phyloP scores from a whole-genome alignment of 805 yeast genomes.

The Pichia manshurica region DNA sequence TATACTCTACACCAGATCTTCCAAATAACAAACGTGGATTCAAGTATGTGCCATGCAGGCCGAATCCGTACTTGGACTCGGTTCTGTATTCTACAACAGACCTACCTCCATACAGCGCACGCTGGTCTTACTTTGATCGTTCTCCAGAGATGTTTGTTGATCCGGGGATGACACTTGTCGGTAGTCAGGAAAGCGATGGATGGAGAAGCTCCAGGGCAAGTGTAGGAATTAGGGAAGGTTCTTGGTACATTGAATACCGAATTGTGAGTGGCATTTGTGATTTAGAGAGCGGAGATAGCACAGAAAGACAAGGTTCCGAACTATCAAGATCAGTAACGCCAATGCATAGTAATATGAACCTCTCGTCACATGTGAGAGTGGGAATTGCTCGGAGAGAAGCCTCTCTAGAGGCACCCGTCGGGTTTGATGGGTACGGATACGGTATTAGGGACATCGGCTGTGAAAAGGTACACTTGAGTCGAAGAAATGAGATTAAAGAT shows the following conservation, averaged over 20 bases:
- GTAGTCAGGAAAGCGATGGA: slow-evolving; percentile 50
- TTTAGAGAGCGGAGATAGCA: not conserved
- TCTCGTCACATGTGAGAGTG: slow-evolving; percentile 51
- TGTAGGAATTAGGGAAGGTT: slow-evolving; percentile 71
- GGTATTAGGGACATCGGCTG: slow-evolving; percentile 79
- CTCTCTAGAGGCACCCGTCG: slow-evolving; percentile 89
- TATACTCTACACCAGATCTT: slow-evolving; percentile 59
- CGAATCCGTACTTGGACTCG: slow-evolving; percentile 53
- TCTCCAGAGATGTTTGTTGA: slow-evolving; percentile 49
- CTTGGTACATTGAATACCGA: slow-evolving; percentile 72
- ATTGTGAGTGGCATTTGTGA: slow-evolving; percentile 34
- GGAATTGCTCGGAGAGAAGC: slow-evolving; percentile 87
- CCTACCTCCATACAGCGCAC: slow-evolving; percentile 53
- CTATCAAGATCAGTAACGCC: slow-evolving; percentile 9
- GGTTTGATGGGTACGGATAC: slow-evolving; percentile 91
- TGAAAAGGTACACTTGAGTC: slow-evolving; percentile 67
- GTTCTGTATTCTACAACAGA: slow-evolving; percentile 69
- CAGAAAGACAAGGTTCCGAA: not conserved
- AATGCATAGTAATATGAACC: not conserved
- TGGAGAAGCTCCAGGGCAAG: slow-evolving; percentile 78
- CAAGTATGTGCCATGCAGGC: slow-evolving; percentile 73
- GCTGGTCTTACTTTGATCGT: slow-evolving; percentile 64
- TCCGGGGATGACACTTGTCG: slow-evolving; percentile 38
- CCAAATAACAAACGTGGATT: slow-evolving; percentile 79
- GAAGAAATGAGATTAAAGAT: slow-evolving; percentile 46